Percentiles rank a stretch among this genome's conserved stretches.
Conservation (phyloP, 208 protist genomes). For the Leishmania braziliensis region DNA sequence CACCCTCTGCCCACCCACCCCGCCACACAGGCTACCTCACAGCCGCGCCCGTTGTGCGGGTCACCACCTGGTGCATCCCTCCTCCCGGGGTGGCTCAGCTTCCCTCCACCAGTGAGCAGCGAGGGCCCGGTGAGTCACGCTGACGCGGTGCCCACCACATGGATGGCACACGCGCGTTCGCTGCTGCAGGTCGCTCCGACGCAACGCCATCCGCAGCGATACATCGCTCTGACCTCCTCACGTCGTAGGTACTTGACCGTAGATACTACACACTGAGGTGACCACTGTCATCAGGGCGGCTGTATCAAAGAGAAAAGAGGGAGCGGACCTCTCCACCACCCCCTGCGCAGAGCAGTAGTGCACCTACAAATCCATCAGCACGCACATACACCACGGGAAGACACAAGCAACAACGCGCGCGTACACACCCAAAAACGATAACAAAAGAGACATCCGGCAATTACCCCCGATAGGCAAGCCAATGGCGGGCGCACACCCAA, state of each 20-base stretch:
- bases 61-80: background rate
- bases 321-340: background rate
- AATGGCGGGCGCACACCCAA: background rate
- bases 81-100: background rate
- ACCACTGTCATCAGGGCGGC: background rate
- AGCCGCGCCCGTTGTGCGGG: background rate
- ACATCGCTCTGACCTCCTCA: background rate
- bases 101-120: background rate
- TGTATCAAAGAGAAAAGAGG: background rate
- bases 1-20: no score
- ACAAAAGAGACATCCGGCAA: conserved; percentile 1
- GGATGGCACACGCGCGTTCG: background rate
- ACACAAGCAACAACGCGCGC: background rate
- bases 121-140: background rate
- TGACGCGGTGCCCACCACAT: background rate
- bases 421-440: background rate
- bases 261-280: background rate
- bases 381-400: background rate
- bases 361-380: background rate
- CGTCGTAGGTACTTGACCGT: background rate
- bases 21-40: background rate
- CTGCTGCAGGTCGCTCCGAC: background rate
- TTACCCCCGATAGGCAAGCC: background rate
- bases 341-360: background rate
- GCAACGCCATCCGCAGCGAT: background rate